Percentiles rank a stretch among this genome's conserved stretches.
These are phyloP conservation scores for Colletotrichum brevisporum DNA, from an alignment of 2,329 filamentous ascomycete genomes.

Conservation along the genomic window DNA sequence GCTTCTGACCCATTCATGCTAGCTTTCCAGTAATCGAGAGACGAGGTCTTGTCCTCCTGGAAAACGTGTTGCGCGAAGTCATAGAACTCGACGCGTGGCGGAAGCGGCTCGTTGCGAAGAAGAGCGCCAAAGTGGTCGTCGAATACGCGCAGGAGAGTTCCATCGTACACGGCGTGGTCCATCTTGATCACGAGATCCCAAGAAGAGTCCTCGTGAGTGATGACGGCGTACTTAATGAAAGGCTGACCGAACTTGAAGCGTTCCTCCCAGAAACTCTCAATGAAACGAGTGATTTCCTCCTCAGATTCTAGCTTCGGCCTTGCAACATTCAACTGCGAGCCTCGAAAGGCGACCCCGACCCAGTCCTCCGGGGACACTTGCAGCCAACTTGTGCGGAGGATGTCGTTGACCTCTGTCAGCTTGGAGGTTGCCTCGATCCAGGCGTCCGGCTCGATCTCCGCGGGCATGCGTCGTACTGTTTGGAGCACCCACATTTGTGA, in stretches of 20 bases:
- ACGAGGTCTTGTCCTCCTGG: slow-evolving; percentile 37
- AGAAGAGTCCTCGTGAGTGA: slow-evolving; percentile 44
- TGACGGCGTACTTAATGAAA: slow-evolving; percentile 52
- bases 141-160: slow-evolving; percentile 54
- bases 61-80: slow-evolving; percentile 46
- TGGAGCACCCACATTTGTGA: slow-evolving; percentile 46
- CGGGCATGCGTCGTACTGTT: slow-evolving; percentile 44
- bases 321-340: slow-evolving; percentile 36
- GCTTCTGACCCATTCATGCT: too few species aligned
- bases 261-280: slow-evolving; percentile 45
- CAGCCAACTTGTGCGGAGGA: slow-evolving; percentile 45
- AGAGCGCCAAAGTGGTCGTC: slow-evolving; percentile 51
- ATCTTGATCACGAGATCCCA: slow-evolving; percentile 51
- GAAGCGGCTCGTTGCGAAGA: slow-evolving; percentile 36
- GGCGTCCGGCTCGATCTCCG: slow-evolving; percentile 35
- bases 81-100: slow-evolving; percentile 43
- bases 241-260: slow-evolving; percentile 50
- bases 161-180: slow-evolving; percentile 52
- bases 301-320: slow-evolving; percentile 41
- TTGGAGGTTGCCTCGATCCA: slow-evolving; percentile 43
- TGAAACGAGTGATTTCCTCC: slow-evolving; percentile 42
- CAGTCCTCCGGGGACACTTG: slow-evolving; percentile 37
- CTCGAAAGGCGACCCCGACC: slow-evolving; percentile 44
- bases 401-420: slow-evolving; percentile 44
- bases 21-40: slow-evolving; percentile 43